phyloP scores from a whole-genome alignment of 192 early-diverging fungal species.

The Entomortierella lignicola region DNA sequence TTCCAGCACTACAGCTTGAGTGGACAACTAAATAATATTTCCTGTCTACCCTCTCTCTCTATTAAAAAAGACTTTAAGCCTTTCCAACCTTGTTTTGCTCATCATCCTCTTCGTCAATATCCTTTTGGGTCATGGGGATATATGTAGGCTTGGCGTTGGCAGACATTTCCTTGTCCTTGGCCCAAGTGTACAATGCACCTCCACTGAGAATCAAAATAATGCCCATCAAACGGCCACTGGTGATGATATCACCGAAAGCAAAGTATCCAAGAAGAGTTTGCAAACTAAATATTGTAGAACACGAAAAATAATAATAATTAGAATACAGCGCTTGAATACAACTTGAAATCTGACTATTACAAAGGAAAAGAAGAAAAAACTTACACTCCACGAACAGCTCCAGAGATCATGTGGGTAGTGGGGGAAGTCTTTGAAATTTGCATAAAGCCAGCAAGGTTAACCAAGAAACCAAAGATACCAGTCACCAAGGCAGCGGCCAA shows the following conservation, averaged over 20 bases:
- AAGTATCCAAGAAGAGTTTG: slow-evolving; percentile 54
- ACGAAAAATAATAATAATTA: neutral
- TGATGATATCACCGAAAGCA: slow-evolving; percentile 51
- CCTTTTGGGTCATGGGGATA: slow-evolving; percentile 49
- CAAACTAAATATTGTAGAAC: slow-evolving; percentile 18
- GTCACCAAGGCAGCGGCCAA: slow-evolving; percentile 51
- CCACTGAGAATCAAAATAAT: slow-evolving; percentile 53
- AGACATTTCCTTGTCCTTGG: slow-evolving; percentile 51
- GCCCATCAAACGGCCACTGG: slow-evolving; percentile 45
- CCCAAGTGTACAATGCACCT: slow-evolving; percentile 49
- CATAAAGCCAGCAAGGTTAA: slow-evolving; percentile 72
- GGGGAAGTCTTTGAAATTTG: slow-evolving; percentile 74
- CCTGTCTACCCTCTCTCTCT: neutral
- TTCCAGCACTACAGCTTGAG: neutral
- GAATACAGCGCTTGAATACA: too few species aligned
- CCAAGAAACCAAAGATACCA: slow-evolving; percentile 69
- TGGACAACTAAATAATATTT: too few species aligned
- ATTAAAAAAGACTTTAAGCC: slow-evolving; percentile 16
- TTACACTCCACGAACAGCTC: slow-evolving; percentile 72
- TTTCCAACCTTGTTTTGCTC: slow-evolving; percentile 22
- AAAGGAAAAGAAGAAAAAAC: slow-evolving; percentile 41
- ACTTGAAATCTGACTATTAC: too few species aligned
- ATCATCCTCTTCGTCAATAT: slow-evolving; percentile 22
- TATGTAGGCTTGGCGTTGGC: slow-evolving; percentile 25
- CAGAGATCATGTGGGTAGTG: slow-evolving; percentile 68